Evolutionary conservation across 352 stramenopile genomes (phyloP).

Genomic region (Phytophthora pistaciae): DNA sequence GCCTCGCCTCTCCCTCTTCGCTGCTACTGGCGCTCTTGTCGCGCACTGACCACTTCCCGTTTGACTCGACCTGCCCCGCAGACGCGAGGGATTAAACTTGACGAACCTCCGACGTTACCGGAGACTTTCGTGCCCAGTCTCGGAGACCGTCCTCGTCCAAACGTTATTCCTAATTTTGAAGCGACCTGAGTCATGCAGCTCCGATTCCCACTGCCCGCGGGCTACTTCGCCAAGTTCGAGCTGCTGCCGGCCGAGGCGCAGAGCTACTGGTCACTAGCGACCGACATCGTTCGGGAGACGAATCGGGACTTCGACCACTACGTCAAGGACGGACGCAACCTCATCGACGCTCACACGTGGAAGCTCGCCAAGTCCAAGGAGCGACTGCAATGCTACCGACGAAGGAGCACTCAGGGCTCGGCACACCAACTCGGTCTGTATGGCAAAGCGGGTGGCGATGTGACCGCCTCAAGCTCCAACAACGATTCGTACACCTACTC

Average conservation of each 20-base stretch:
- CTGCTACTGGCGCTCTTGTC: conserved; percentile 2
- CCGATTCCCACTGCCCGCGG: conserved; percentile 69
- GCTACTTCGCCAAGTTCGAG: conserved; percentile 83
- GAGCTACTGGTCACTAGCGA: conserved; percentile 59
- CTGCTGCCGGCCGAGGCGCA: conserved; percentile 64
- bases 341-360: conserved; percentile 70
- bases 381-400: conserved; percentile 66
- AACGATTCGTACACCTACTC: conserved; percentile 34
- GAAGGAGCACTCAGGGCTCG: conserved; percentile 36
- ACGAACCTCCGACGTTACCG: neutral
- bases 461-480: conserved; percentile 26
- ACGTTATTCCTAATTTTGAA: neutral
- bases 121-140: conserved; percentile 8
- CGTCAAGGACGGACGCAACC: conserved; percentile 59
- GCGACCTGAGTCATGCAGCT: conserved; percentile 57
- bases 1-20: conserved; percentile 27
- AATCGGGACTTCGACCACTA: conserved; percentile 65
- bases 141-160: conserved; percentile 12
- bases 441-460: conserved; percentile 19
- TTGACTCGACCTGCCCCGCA: conserved; percentile 23
- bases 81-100: conserved; percentile 10
- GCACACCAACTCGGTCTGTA: conserved; percentile 54
- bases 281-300: conserved; percentile 74
- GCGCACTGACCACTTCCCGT: conserved; percentile 34
- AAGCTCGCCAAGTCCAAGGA: conserved; percentile 79